Base-by-base conservation (phyloP, 108 stramenopile species). In the Stephanodiscus triporus region DNA sequence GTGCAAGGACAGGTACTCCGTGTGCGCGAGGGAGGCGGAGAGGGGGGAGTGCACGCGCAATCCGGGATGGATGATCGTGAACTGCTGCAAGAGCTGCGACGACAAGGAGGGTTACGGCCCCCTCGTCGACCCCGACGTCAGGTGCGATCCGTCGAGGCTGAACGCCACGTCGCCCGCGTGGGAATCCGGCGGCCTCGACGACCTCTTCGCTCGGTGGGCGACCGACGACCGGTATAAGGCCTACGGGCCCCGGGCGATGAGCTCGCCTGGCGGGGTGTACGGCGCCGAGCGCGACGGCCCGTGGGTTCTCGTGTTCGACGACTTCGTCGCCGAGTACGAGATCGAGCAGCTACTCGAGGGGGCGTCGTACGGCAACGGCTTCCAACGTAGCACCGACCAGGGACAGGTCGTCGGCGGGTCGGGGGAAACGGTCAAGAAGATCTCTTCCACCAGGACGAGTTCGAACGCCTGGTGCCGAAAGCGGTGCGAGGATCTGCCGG, bases 61-160 rank as follows among this genome's bases (percentile, higher is more conserved):
- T 76, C 87, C 87, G 7, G 83, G 80, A 29, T 90, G 85, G 77
- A 90, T 90, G 89, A 63, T 87, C 62, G 60, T 83, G 13, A 73
- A 87, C 60, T 90, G 89, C 56, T 84, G 84, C 45, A 69, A 75
- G 40, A 76, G 81, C 37, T 90, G 89, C 67, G 71, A 82, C 7
- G 69, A 76, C 10, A 70, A 67, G 63, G 77, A 78, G 54, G 77
- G 77, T 29, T 72, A 47, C 49, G 77, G 77, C 5, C 34, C 56
- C 42, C 43, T 77, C 13, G 27, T 82, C 19, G 76, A 82, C 51
- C 37, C 64, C 20, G 45, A 72, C 11, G 81, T 82, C 4, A 30
- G 81, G 40, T 82, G 81, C 72, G 64, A 47, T 14, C 30, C 63
- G 37, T 70, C 72, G 20, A 47, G 67, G 30, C 60, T 82, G 51